These are phyloP conservation scores for Prunus padus DNA, from an alignment of 306 rosid genomes.

Conservation along the genomic window DNA sequence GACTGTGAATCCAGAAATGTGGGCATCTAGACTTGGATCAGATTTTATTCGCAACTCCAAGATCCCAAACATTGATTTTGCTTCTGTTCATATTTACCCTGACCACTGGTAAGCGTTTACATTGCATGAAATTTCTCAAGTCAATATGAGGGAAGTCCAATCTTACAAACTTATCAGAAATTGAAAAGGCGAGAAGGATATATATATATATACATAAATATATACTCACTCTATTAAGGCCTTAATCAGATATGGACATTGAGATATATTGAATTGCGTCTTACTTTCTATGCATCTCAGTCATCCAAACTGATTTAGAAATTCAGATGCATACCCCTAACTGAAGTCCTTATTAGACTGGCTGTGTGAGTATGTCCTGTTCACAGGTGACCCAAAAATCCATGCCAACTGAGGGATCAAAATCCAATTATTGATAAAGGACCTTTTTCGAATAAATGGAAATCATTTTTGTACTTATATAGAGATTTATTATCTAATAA, in stretches of 20 bases:
- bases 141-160: not conserved
- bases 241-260: not conserved
- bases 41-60: constrained; percentile 88
- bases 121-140: not conserved
- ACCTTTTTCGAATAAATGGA: not conserved
- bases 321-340: not conserved
- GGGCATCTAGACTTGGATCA: constrained; percentile 95
- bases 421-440: not conserved
- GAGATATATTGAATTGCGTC: not conserved
- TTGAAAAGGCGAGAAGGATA: not conserved
- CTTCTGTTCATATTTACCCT: constrained; percentile 90
- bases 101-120: constrained; percentile 80
- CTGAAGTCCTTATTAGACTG: not conserved
- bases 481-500: not conserved
- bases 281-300: not conserved
- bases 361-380: not conserved
- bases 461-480: not conserved
- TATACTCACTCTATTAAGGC: not conserved
- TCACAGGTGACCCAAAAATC: not conserved
- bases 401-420: not conserved
- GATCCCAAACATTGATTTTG: constrained; percentile 62
- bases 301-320: not conserved
- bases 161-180: not conserved
- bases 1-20: constrained; percentile 76
- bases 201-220: no score